Conservation (phyloP, 768 basidiomycete species). For the Mycena albidolilacea region DNA sequence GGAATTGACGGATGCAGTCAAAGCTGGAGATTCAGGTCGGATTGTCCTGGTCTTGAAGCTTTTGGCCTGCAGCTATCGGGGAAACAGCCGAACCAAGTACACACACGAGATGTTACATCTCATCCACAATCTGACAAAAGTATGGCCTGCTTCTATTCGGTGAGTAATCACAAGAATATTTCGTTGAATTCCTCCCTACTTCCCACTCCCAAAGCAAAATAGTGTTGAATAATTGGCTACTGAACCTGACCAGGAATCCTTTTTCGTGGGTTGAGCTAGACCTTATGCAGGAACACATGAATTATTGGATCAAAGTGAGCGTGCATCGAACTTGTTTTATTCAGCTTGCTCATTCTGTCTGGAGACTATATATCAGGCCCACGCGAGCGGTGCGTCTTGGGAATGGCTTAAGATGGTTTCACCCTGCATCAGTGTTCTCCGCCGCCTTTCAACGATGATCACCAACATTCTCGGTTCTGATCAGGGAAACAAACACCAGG, state of each 20-base stretch:
- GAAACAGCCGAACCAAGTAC: constrained; percentile 51
- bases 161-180: background rate
- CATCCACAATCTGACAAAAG: constrained; percentile 45
- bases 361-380: background rate
- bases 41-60: constrained; percentile 48
- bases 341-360: background rate
- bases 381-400: constrained; percentile 49
- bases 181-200: background rate
- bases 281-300: no score
- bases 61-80: constrained; percentile 48
- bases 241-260: no score
- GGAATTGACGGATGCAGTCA: constrained; percentile 42
- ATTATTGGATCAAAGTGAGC: no score
- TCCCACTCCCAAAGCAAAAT: constrained; percentile 35
- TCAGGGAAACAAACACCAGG: no score
- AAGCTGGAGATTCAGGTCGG: constrained; percentile 46
- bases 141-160: background rate
- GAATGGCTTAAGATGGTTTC: constrained; percentile 49
- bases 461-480: constrained; percentile 10
- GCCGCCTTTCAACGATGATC: constrained; percentile 14
- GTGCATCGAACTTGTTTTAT: no score
- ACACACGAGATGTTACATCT: constrained; percentile 51
- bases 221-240: constrained; percentile 28
- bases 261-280: constrained; percentile 47
- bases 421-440: constrained; percentile 41